Evolutionary conservation across 2,329 filamentous ascomycete genomes (phyloP).

Genomic region (Graphiopsis chlorocephala): DNA sequence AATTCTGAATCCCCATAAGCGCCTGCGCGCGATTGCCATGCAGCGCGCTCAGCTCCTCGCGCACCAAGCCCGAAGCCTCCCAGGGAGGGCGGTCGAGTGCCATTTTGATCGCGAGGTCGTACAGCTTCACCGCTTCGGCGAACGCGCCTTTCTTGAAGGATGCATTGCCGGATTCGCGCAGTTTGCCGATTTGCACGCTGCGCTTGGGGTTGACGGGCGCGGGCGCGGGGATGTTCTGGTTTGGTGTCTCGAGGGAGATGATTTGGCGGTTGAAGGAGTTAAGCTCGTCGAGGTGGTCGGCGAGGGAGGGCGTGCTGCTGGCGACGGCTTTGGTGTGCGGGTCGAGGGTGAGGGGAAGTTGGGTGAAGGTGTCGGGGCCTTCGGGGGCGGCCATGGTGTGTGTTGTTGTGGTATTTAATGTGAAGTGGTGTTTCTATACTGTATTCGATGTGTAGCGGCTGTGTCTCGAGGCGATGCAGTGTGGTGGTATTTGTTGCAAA

Average conservation of each 20-base stretch:
- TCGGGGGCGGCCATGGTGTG: slow-evolving; percentile 25
- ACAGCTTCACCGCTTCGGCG: slow-evolving; percentile 74
- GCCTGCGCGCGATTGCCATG: slow-evolving; percentile 89
- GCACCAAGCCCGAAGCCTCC: slow-evolving; percentile 80
- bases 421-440: background rate
- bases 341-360: slow-evolving; percentile 79
- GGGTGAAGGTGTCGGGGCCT: slow-evolving; percentile 66
- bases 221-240: slow-evolving; percentile 67
- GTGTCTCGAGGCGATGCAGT: background rate
- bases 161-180: slow-evolving; percentile 81
- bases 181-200: slow-evolving; percentile 80
- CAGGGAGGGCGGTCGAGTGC: slow-evolving; percentile 75
- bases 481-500: background rate
- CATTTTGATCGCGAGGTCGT: slow-evolving; percentile 87
- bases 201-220: slow-evolving; percentile 92
- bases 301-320: slow-evolving; percentile 40
- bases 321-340: slow-evolving; percentile 74
- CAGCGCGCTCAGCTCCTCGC: slow-evolving; percentile 78
- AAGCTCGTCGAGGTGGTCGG: slow-evolving; percentile 61
- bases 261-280: slow-evolving; percentile 77
- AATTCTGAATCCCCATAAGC: slow-evolving; percentile 75
- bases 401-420: background rate
- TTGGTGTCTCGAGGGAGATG: slow-evolving; percentile 59
- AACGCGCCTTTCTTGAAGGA: slow-evolving; percentile 76
- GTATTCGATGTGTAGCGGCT: background rate